Evolutionary conservation across 257 asterid genomes (phyloP).

Genomic region (Rauvolfia tetraphylla): DNA sequence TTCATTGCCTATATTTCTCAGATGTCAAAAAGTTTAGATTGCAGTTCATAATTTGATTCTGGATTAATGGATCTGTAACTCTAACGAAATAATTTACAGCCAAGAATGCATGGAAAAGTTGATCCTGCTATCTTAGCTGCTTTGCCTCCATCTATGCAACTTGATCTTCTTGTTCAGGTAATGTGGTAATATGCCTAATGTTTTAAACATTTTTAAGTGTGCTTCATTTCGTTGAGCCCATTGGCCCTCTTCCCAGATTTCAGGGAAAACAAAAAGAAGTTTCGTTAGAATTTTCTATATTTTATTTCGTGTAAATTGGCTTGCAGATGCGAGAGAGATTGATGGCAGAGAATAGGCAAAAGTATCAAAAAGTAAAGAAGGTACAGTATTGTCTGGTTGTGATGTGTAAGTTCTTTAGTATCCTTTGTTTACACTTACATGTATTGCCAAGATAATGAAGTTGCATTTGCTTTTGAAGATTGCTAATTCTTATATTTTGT

Average conservation of each 20-base stretch:
- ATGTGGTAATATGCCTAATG: not conserved
- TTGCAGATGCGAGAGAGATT: constrained; percentile 96
- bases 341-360: constrained; percentile 97
- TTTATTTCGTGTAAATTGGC: not conserved
- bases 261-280: not conserved
- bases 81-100: constrained; percentile 41
- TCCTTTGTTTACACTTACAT: not conserved
- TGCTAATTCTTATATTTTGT: constrained; percentile 5
- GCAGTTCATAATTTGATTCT: not conserved
- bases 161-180: constrained; percentile 98
- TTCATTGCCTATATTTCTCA: not conserved
- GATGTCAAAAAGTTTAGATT: not conserved
- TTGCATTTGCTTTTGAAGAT: constrained; percentile 6
- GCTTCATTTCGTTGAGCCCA: too few species aligned
- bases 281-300: not conserved
- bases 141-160: constrained; percentile 98
- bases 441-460: not conserved
- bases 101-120: constrained; percentile 76
- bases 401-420: not conserved
- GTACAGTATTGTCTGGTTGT: constrained; percentile 27
- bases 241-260: not conserved
- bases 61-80: not conserved
- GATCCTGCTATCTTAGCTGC: constrained; percentile 94
- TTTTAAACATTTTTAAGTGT: not conserved
- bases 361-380: constrained; percentile 97